Evolutionary conservation across 495 filamentous ascomycete species (phyloP).

Genomic region (Podospora bellae-mahoneyi): DNA sequence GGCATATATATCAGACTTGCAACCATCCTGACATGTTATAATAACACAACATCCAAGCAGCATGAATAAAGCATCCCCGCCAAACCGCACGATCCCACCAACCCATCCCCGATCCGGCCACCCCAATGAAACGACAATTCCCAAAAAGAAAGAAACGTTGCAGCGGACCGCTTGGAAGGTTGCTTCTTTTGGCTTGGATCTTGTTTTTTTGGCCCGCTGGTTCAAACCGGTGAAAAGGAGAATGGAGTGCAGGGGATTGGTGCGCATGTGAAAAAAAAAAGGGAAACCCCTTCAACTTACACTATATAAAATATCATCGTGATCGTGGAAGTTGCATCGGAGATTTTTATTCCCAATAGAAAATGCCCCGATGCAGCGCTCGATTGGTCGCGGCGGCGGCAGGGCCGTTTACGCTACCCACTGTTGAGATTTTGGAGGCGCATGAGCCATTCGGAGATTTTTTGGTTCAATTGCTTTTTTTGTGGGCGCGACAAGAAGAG

Average conservation of each 20-base stretch:
- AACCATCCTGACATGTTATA: background rate
- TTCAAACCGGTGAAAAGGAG: background rate
- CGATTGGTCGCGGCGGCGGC: background rate
- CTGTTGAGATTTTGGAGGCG: background rate
- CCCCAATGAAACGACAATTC: background rate
- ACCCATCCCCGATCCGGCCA: background rate
- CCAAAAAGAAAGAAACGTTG: background rate
- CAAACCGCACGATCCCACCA: background rate
- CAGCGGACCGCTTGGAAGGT: background rate
- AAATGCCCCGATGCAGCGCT: background rate
- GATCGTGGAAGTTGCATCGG: background rate
- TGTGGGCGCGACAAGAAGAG: background rate
- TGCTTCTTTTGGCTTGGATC: background rate
- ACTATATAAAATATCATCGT: too few relatives aligned
- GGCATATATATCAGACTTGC: too few relatives aligned
- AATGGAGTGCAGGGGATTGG: background rate
- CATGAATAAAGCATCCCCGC: background rate
- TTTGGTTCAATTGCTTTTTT: background rate
- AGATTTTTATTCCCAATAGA: background rate
- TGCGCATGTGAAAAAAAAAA: background rate
- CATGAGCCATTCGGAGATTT: background rate
- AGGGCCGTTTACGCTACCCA: background rate
- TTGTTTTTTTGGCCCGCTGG: background rate
- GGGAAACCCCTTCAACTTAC: background rate
- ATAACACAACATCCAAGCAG: background rate